These are phyloP conservation scores for Fragaria ananassa DNA, from an alignment of 306 rosid genomes.

Conservation along the genomic window DNA sequence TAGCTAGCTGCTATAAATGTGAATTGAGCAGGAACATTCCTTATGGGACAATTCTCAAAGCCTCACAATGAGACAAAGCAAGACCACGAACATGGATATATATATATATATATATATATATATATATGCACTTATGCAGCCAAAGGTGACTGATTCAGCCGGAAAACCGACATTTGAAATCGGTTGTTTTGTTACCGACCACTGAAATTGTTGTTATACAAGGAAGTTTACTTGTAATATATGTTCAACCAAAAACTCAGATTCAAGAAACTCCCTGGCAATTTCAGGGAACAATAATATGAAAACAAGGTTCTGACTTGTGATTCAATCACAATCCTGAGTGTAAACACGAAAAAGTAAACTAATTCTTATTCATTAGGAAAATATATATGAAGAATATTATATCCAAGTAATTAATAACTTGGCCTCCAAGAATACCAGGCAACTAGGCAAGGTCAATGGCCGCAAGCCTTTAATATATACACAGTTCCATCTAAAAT, in stretches of 20 bases:
- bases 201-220: neutral
- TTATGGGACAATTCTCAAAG: neutral
- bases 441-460: neutral
- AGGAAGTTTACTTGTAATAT: neutral
- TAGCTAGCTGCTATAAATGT: neutral
- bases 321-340: neutral
- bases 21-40: slow-evolving; percentile 3
- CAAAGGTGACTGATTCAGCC: slow-evolving; percentile 1
- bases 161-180: neutral
- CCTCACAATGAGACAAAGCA: neutral
- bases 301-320: slow-evolving; percentile 2
- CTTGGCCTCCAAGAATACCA: neutral
- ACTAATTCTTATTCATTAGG: neutral
- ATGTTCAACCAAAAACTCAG: neutral
- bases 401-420: neutral
- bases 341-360: neutral
- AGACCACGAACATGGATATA: neutral
- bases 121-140: neutral
- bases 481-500: neutral
- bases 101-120: neutral
- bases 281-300: neutral
- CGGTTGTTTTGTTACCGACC: neutral
- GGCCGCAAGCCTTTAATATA: neutral
- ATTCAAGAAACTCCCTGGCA: slow-evolving; percentile 3
- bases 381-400: neutral